Evolutionary conservation across 2,329 filamentous ascomycete genomes (phyloP).

Genomic region (Pleomassaria siparia): DNA sequence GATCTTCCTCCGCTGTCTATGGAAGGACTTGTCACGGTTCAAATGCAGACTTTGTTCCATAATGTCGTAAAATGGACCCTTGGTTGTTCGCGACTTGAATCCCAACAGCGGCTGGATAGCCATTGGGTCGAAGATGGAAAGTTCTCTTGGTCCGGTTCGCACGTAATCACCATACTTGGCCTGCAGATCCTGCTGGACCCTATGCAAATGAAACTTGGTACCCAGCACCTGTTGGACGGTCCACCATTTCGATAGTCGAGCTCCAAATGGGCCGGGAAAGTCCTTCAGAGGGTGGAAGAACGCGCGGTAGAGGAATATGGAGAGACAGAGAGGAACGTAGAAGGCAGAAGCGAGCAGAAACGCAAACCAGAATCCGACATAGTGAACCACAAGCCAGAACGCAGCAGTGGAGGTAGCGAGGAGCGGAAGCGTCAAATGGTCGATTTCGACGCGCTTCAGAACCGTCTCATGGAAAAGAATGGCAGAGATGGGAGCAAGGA

Average conservation of each 20-base stretch:
- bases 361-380: background rate
- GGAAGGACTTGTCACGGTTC: slow-evolving; percentile 27
- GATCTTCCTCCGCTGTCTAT: slow-evolving; percentile 27
- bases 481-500: slow-evolving; percentile 12
- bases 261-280: slow-evolving; percentile 22
- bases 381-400: slow-evolving; percentile 8
- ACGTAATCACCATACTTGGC: slow-evolving; percentile 21
- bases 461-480: slow-evolving; percentile 18
- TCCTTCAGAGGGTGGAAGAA: slow-evolving; percentile 26
- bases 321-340: slow-evolving; percentile 21
- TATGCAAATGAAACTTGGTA: slow-evolving; percentile 18
- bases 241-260: slow-evolving; percentile 20
- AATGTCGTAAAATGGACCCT: slow-evolving; percentile 28
- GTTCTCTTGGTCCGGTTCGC: slow-evolving; percentile 26
- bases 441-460: slow-evolving; percentile 18
- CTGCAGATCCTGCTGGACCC: slow-evolving; percentile 22
- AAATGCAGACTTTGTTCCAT: slow-evolving; percentile 26
- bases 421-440: slow-evolving; percentile 16
- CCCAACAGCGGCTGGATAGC: slow-evolving; percentile 24
- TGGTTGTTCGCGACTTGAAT: slow-evolving; percentile 23
- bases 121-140: slow-evolving; percentile 25
- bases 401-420: slow-evolving; percentile 2
- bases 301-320: slow-evolving; percentile 22
- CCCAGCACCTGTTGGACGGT: slow-evolving; percentile 19
- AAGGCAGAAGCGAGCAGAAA: slow-evolving; percentile 14